Percentiles rank a stretch among this genome's conserved stretches.
phyloP scores from a whole-genome alignment of 495 filamentous ascomycete species.

The Penicillium argentinense region DNA sequence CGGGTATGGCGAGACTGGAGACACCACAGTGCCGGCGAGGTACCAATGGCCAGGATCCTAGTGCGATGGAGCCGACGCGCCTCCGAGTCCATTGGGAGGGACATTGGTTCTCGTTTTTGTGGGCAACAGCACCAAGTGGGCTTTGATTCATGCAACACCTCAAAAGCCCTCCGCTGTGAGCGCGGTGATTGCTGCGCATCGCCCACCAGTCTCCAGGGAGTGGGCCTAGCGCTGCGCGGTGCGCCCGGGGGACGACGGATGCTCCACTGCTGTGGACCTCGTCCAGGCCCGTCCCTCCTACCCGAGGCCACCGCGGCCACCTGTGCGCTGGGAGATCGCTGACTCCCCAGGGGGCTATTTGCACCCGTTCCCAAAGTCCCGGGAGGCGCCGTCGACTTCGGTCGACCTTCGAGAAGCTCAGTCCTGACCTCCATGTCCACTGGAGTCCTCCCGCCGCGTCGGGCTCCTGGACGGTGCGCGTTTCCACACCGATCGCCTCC shows the following conservation, averaged over 20 bases:
- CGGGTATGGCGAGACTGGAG: too few relatives aligned
- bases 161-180: background rate
- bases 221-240: constrained; percentile 9
- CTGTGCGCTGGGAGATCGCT: constrained; percentile 10
- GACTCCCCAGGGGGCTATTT: constrained; percentile 16
- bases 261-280: constrained; percentile 24
- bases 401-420: constrained; percentile 25
- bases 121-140: constrained; percentile 11
- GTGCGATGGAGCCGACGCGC: constrained; percentile 21
- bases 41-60: constrained; percentile 15
- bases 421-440: background rate
- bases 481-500: too few relatives aligned
- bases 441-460: too few relatives aligned
- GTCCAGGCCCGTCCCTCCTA: constrained; percentile 25
- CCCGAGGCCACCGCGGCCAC: constrained; percentile 8
- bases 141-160: constrained; percentile 4
- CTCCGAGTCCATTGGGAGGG: constrained; percentile 17
- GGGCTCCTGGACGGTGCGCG: too few relatives aligned
- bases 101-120: constrained; percentile 1
- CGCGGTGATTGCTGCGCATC: constrained; percentile 8
- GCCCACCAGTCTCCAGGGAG: background rate
- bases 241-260: constrained; percentile 26
- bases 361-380: constrained; percentile 19
- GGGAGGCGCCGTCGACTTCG: constrained; percentile 21
- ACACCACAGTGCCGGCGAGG: too few relatives aligned